Percentiles rank a stretch among this genome's conserved stretches.
These are phyloP conservation scores for Sugiyamaella grinbergsii DNA, from an alignment of 1,139 yeast species.

Conservation along the genomic window DNA sequence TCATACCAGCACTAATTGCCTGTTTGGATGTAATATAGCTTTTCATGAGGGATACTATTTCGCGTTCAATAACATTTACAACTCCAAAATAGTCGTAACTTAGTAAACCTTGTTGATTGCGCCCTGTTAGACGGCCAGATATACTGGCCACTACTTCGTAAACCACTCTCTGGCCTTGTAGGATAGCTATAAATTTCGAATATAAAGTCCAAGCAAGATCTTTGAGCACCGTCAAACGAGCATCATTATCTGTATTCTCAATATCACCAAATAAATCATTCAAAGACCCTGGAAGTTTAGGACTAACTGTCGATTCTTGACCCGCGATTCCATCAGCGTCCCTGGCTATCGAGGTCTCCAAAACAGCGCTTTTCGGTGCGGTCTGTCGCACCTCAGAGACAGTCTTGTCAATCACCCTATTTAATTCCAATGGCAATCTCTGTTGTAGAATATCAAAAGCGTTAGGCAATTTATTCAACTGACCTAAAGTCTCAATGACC, in stretches of 20 bases:
- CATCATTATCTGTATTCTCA: slow-evolving; percentile 47
- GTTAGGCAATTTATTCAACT: slow-evolving; percentile 62
- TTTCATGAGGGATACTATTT: slow-evolving; percentile 56
- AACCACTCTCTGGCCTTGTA: slow-evolving; percentile 72
- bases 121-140: slow-evolving; percentile 32
- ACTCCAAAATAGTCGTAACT: slow-evolving; percentile 53
- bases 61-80: slow-evolving; percentile 62
- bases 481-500: slow-evolving; percentile 60
- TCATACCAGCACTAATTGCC: slow-evolving; percentile 19
- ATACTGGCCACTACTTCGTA: slow-evolving; percentile 53
- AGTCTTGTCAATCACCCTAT: slow-evolving; percentile 58
- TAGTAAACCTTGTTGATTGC: slow-evolving; percentile 28
- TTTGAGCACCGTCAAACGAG: slow-evolving; percentile 60
- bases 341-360: slow-evolving; percentile 20
- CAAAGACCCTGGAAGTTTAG: neutral
- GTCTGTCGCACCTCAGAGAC: slow-evolving; percentile 65
- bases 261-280: slow-evolving; percentile 21
- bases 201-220: slow-evolving; percentile 73
- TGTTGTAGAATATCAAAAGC: slow-evolving; percentile 59
- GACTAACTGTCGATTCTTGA: neutral
- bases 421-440: slow-evolving; percentile 52
- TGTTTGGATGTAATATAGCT: slow-evolving; percentile 53
- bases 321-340: neutral
- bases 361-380: slow-evolving; percentile 44
- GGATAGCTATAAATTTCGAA: slow-evolving; percentile 59